phyloP scores from a whole-genome alignment of 495 filamentous ascomycete genomes.

The Haplographium delicatum region DNA sequence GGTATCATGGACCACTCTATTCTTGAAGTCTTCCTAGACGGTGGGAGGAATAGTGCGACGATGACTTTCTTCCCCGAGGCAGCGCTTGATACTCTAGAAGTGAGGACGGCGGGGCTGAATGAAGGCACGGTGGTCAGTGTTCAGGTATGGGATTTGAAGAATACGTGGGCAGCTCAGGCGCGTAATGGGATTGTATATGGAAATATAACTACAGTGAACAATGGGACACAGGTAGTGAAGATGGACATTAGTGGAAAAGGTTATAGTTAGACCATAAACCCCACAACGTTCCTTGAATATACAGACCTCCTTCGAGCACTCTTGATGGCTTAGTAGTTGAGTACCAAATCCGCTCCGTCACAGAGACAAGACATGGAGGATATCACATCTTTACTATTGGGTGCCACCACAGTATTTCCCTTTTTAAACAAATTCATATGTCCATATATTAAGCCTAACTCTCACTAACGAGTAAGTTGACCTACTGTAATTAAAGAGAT shows the following conservation, averaged over 20 bases:
- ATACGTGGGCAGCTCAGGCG: slow-evolving; percentile 32
- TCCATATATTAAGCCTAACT: no score
- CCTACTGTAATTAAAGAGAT: no score
- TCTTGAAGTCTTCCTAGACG: slow-evolving; percentile 44
- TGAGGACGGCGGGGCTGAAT: slow-evolving; percentile 34
- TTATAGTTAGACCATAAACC: no score
- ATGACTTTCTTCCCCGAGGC: slow-evolving; percentile 39
- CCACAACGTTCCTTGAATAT: no score
- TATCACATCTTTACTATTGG: no score
- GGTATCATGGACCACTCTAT: slow-evolving; percentile 47
- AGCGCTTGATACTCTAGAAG: slow-evolving; percentile 34
- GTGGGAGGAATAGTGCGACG: slow-evolving; percentile 38
- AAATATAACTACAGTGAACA: slow-evolving; percentile 11
- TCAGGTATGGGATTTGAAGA: slow-evolving; percentile 37
- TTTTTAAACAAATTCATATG: no score
- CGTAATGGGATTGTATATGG: slow-evolving; percentile 21
- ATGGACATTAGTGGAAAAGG: neutral
- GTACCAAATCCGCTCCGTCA: no score
- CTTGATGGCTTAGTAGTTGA: no score
- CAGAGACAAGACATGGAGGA: no score
- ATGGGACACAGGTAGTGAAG: slow-evolving; percentile 16
- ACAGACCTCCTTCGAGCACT: no score
- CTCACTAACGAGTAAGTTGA: no score
- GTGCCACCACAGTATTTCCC: no score
- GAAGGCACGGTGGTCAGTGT: slow-evolving; percentile 32